A percentile compares a stretch with the other conserved stretches of the same genome.
Evolutionary conservation across 768 basidiomycete species (phyloP).

Genomic region (Mycena maculata): DNA sequence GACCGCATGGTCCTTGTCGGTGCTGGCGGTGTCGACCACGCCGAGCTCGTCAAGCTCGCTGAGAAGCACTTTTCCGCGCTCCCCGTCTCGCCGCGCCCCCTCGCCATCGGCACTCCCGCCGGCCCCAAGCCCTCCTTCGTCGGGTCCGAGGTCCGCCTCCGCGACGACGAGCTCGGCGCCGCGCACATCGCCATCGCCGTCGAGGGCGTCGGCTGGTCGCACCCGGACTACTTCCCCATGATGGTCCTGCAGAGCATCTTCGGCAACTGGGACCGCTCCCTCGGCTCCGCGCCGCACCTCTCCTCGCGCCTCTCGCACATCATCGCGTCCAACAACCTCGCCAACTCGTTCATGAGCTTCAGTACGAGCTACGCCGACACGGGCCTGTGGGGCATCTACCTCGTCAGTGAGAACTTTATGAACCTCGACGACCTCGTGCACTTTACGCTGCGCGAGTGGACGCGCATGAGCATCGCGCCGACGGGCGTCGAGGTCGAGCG

Average conservation of each 20-base stretch:
- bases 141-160: constrained; percentile 94
- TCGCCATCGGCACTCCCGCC: constrained; percentile 84
- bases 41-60: constrained; percentile 92
- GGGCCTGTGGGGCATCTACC: constrained; percentile 98
- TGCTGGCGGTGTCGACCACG: constrained; percentile 94
- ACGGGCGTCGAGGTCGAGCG: constrained; percentile 91
- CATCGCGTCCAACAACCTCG: constrained; percentile 92
- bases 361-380: constrained; percentile 99
- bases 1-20: constrained; percentile 99
- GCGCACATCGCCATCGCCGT: constrained; percentile 97
- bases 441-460: constrained; percentile 96
- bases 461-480: constrained; percentile 91
- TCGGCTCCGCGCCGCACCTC: constrained; percentile 90
- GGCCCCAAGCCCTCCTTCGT: constrained; percentile 85
- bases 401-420: constrained; percentile 93
- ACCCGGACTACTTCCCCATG: constrained; percentile 99
- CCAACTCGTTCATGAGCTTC: constrained; percentile 99
- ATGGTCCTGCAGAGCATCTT: constrained; percentile 97
- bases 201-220: constrained; percentile 97
- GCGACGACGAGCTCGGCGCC: constrained; percentile 90
- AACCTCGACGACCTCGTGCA: constrained; percentile 95
- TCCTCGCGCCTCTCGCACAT: constrained; percentile 93
- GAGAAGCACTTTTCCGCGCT: constrained; percentile 93
- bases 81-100: constrained; percentile 88
- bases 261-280: constrained; percentile 98